Conservation (phyloP, 163 green algal genomes). For the Coccomyxa subellipsoidea region DNA sequence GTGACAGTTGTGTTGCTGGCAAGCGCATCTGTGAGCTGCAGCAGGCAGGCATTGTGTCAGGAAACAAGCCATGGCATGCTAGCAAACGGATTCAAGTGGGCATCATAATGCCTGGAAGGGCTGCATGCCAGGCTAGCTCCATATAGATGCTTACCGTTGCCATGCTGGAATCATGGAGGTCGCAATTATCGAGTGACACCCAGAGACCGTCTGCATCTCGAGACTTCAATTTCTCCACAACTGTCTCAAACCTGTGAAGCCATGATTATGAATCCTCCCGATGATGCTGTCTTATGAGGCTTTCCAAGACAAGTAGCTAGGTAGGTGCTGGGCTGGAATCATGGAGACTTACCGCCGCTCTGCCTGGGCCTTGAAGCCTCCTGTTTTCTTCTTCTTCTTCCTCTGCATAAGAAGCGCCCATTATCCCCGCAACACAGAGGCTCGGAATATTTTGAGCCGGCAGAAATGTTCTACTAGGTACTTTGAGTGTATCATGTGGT, state of each 20-base stretch:
- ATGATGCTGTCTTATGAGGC: too few species aligned
- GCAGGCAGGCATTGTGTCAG: not conserved
- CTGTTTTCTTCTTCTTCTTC: conserved; percentile 24
- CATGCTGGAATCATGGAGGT: conserved; percentile 52
- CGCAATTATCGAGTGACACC: conserved; percentile 47
- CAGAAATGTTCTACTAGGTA: too few species aligned
- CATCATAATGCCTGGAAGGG: not conserved
- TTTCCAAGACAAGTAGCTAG: too few species aligned
- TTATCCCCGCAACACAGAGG: too few species aligned
- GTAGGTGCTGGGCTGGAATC: too few species aligned
- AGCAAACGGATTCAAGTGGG: too few species aligned
- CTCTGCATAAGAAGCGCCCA: not conserved
- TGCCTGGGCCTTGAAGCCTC: conserved; percentile 9
- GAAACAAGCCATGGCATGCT: too few species aligned
- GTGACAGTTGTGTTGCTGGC: conserved; percentile 60
- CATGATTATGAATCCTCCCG: too few species aligned
- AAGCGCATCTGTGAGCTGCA: conserved; percentile 58
- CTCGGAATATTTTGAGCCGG: too few species aligned
- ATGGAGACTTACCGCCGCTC: conserved; percentile 11
- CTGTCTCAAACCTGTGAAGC: conserved; percentile 9
- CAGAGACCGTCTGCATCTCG: conserved; percentile 54
- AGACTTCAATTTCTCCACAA: conserved; percentile 21
- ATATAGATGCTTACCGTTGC: conserved; percentile 30
- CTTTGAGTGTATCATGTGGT: too few species aligned
- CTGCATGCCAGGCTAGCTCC: not conserved